Evolutionary conservation across 805 yeast genomes (phyloP), one percentile per base, ranked within the genome.

Genomic region (Kluyveromyces starmeri): DNA sequence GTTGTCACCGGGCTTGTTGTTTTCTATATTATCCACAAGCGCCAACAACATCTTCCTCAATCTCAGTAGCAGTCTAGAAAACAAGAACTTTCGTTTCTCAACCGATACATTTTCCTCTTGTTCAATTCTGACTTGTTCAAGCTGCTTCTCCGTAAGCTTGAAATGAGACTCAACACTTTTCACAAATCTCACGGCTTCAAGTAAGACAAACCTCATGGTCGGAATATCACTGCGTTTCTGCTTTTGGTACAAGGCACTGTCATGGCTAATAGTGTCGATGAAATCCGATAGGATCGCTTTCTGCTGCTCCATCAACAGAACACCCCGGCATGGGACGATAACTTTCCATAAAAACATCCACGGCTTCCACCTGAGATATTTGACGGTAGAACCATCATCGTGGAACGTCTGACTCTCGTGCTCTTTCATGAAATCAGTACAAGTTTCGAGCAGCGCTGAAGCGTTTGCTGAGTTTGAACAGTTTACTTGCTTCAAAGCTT

Each of bases 271-370:
- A 7, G 53, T 43, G 22, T 40, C 44, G 25, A 46, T 27, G 27
- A 38, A 52, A 22, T 48, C 48, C 20, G 46, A 41, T 5, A 51
- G 24, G 3, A 51, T 23, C 4, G 15, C 7, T 19, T 45, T 42
- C 3, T 38, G 15, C 12, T 22, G 24, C 8, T 15, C 15, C 1
- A 27, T 20, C 7, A 39, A 20, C 2, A 55, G n/a, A 19, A 38
- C 39, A 3, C 35, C 27, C 36, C 20, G 7, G 33, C 36, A 32
- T 46, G 44, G 7, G 41, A 36, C 42, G 6, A 47, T 17, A 16
- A 53, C 41, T 11, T 39, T 42, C 36, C 49, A 47, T 10, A 47
- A 18, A 37, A 43, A 51, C 31, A 50, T 42, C 59, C 58, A 55
- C 7, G 57, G 33, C 24, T 48, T 37, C 24, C 45, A 41, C 2